A percentile compares a stretch with the other conserved stretches of the same genome.
Evolutionary conservation across 75 land plant species (phyloP).

Genomic region (Pinus albicaulis): DNA sequence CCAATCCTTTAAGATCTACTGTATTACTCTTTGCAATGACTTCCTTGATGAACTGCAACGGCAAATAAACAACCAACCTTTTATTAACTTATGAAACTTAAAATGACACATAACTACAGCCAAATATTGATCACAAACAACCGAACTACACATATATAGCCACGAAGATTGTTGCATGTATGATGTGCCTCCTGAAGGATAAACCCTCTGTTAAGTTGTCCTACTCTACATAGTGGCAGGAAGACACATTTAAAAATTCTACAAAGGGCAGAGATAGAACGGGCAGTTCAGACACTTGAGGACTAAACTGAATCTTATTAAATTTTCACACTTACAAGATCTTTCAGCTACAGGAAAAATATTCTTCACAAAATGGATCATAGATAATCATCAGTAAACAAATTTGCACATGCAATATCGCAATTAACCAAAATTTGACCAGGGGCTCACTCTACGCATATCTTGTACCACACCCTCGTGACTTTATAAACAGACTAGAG

Average conservation of each 20-base stretch:
- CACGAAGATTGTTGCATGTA: neutral
- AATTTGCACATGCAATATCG: too few species aligned
- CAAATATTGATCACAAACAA: neutral
- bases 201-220: neutral
- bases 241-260: neutral
- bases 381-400: too few species aligned
- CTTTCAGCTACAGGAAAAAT: too few species aligned
- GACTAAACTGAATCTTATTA: too few species aligned
- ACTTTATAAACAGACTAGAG: too few species aligned
- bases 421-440: too few species aligned
- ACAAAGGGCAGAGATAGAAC: neutral
- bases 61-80: constrained; percentile 8
- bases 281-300: too few species aligned
- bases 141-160: neutral
- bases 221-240: neutral
- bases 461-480: too few species aligned
- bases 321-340: too few species aligned
- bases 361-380: too few species aligned
- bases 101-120: neutral
- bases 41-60: constrained; percentile 47
- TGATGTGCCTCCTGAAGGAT: neutral
- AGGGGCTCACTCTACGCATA: too few species aligned
- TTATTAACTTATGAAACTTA: neutral
- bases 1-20: constrained; percentile 49
- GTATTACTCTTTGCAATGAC: constrained; percentile 45